Base-by-base conservation (phyloP, 176 grass and related monocot species). In the Zea luxurians region DNA sequence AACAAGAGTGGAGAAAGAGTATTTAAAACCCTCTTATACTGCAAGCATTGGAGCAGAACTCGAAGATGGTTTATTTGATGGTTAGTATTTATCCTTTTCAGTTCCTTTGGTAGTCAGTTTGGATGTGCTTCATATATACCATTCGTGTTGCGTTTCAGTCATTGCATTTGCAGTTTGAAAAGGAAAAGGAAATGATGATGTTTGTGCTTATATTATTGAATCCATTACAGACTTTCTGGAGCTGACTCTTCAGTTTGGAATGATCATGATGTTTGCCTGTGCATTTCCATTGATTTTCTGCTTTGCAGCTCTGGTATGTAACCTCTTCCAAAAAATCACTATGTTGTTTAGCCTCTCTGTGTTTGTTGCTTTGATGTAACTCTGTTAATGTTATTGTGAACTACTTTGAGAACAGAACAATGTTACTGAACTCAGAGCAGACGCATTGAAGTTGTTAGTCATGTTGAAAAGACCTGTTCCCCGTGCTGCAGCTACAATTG, bases 191-290 rank as follows among this genome's bases (percentile, higher is more conserved):
- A 41, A 48, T 21, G 5, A 70, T 38, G 71, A 1, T 9, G 37
- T 86, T 45, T 67, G 15, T 52, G n/a, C 77, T 83, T 76, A 68
- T 66, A 58, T 21, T 75, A 45, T 85, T 54, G 43, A 66, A 77
- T 69, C 53, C 37, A 55, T 57, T 83, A 54, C 83, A 98, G 92
- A 99, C 85, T 93, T 89, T 88, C 86, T 99, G 37, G 88, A 99
- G 86, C 53, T 99, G 66, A 85, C 96, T 85, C 89, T 95, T 85
- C 92, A 99, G 68, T 99, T 99, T 76, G 96, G 96, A 79, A 95
- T 99, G 96, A 99, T 99, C 66, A 93, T 99, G 96, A 99, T 99
- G 96, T 99, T 99, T 83, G 90, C 96, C 15, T 99, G 92, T 49
- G 96, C 92, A 8, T 99, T 99, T 79, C 96, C 90, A 21, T 85